These are phyloP conservation scores for Daldinia sp. DNA, from an alignment of 2,329 filamentous ascomycete species.

Conservation along the genomic window DNA sequence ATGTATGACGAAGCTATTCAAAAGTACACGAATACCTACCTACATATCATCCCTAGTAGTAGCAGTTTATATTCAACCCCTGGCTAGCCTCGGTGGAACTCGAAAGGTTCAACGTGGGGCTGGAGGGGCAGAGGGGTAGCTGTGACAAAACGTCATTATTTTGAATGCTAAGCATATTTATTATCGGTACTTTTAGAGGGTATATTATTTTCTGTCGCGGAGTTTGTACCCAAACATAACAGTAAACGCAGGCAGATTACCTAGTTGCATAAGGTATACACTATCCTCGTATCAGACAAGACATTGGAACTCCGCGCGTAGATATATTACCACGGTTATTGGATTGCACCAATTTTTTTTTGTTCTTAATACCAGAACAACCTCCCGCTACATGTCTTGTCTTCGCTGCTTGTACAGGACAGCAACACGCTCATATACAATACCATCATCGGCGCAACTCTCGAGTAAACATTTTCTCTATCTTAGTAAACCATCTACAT, in stretches of 20 bases:
- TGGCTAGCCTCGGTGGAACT: not conserved
- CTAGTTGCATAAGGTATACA: not conserved
- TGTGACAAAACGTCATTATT: slow-evolving; percentile 36
- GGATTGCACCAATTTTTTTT: not conserved
- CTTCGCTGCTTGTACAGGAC: slow-evolving; percentile 48
- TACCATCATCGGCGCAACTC: slow-evolving; percentile 43
- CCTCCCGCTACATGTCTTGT: slow-evolving; percentile 47
- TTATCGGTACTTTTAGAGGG: not conserved
- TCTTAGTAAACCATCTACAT: not conserved
- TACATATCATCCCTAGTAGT: not conserved
- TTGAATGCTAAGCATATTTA: not conserved
- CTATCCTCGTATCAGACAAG: not conserved
- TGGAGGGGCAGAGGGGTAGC: slow-evolving; percentile 26
- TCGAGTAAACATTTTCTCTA: slow-evolving; percentile 20
- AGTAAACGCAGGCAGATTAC: not conserved
- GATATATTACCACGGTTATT: not conserved
- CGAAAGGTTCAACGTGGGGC: slow-evolving; percentile 13
- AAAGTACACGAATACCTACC: not conserved
- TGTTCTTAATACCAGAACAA: not conserved
- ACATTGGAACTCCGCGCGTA: not conserved
- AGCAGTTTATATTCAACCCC: not conserved
- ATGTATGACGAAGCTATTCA: slow-evolving; percentile 9
- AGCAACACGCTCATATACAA: slow-evolving; percentile 45
- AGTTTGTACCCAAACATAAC: not conserved
- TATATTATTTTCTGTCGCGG: not conserved